phyloP scores from a whole-genome alignment of 2,329 filamentous ascomycete genomes.

The Hymenoscyphus repandus region DNA sequence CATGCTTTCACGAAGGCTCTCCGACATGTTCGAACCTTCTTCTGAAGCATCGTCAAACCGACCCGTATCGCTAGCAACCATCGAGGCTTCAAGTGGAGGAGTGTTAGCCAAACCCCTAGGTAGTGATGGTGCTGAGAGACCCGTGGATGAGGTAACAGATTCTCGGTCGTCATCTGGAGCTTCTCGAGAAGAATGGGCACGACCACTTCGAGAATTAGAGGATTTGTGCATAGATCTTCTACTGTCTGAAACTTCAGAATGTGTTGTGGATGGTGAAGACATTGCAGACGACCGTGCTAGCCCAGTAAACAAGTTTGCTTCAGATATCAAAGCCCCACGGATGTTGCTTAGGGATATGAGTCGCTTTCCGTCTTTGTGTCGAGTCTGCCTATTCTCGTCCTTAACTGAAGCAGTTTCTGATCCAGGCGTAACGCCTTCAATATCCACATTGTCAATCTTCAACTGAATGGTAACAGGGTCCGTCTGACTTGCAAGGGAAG shows the following conservation, averaged over 20 bases:
- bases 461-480: constrained; percentile 61
- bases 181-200: constrained; percentile 12
- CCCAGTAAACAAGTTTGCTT: constrained; percentile 59
- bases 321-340: constrained; percentile 60
- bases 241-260: constrained; percentile 37
- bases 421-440: constrained; percentile 57
- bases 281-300: constrained; percentile 53
- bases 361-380: constrained; percentile 58
- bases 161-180: constrained; percentile 12
- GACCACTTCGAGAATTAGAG: constrained; percentile 34
- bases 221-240: constrained; percentile 25
- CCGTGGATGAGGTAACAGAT: constrained; percentile 16
- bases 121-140: constrained; percentile 16
- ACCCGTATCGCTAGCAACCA: constrained; percentile 26
- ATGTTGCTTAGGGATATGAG: constrained; percentile 59
- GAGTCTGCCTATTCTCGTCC: constrained; percentile 10
- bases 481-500: constrained; percentile 35
- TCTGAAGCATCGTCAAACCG: constrained; percentile 33
- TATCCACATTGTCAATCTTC: constrained; percentile 56
- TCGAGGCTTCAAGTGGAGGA: constrained; percentile 14
- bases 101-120: constrained; percentile 7
- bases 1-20: constrained; percentile 15
- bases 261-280: constrained; percentile 49
- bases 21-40: constrained; percentile 26
- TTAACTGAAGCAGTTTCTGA: constrained; percentile 30